Percentiles rank a stretch among this genome's conserved stretches.
Evolutionary conservation across 495 filamentous ascomycete genomes (phyloP).

Genomic region (Coniosporium apollinis): DNA sequence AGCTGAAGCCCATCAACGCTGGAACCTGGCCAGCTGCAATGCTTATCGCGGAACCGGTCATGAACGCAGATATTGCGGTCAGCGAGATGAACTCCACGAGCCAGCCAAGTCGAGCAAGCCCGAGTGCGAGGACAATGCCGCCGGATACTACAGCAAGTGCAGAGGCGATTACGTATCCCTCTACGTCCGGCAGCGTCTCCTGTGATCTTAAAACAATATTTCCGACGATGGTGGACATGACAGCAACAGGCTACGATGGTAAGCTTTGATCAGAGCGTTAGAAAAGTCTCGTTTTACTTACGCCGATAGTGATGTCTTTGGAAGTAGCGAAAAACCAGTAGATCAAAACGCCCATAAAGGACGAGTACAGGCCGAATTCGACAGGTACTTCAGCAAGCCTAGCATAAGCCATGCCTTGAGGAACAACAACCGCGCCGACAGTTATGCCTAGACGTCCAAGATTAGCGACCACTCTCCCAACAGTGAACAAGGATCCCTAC

Average conservation of each 20-base stretch:
- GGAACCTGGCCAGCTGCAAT: conserved; percentile 83
- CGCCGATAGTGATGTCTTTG: conserved; percentile 98
- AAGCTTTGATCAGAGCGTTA: conserved; percentile 5
- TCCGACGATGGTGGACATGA: conserved; percentile 82
- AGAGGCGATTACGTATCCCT: conserved; percentile 50
- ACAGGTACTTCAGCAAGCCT: conserved; percentile 58
- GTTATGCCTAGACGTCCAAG: conserved; percentile 49
- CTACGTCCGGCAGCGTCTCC: conserved; percentile 39
- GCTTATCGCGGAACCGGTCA: conserved; percentile 91
- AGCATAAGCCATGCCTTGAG: conserved; percentile 96
- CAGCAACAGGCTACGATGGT: conserved; percentile 63
- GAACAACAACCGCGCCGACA: conserved; percentile 87
- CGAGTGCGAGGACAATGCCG: conserved; percentile 65
- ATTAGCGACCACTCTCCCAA: conserved; percentile 9
- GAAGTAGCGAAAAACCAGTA: conserved; percentile 99
- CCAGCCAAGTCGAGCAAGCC: conserved; percentile 66
- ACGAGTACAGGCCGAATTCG: conserved; percentile 86
- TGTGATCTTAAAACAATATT: conserved; percentile 51
- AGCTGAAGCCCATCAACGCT: conserved; percentile 66
- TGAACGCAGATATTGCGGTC: conserved; percentile 84
- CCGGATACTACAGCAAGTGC: conserved; percentile 68
- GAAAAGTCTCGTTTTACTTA: conserved; percentile 29
- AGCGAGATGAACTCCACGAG: conserved; percentile 94
- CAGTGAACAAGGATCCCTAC: conserved; percentile 27
- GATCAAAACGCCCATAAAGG: conserved; percentile 89